These are phyloP conservation scores for Nicotiana sylvestris DNA, from an alignment of 257 asterid genomes.

Conservation along the genomic window DNA sequence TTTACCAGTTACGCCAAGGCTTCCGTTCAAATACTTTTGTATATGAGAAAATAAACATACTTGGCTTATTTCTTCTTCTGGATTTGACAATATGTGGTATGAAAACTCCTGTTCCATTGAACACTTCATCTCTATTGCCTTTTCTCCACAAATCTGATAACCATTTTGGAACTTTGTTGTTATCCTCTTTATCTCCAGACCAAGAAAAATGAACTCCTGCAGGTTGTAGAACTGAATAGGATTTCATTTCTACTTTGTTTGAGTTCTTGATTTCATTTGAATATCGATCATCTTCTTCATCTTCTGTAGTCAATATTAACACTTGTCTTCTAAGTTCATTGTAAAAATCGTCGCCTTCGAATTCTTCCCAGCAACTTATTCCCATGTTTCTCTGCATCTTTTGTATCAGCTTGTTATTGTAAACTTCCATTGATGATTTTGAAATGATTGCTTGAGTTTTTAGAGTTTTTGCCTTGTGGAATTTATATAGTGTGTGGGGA, in stretches of 20 bases:
- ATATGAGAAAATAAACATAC: slow-evolving; percentile 27
- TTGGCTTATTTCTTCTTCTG: slow-evolving; percentile 38
- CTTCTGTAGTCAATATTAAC: slow-evolving; percentile 12
- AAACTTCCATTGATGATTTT: slow-evolving; percentile 30
- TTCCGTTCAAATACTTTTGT: too few species aligned
- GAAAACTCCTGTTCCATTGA: slow-evolving; percentile 76
- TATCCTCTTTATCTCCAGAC: slow-evolving; percentile 36
- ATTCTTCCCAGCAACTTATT: slow-evolving; percentile 22
- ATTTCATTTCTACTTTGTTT: not conserved
- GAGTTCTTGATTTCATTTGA: not conserved
- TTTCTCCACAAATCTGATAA: slow-evolving; percentile 51
- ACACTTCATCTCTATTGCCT: slow-evolving; percentile 27
- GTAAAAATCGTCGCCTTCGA: slow-evolving; percentile 19
- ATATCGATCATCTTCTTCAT: not conserved
- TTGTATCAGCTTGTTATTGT: slow-evolving; percentile 3
- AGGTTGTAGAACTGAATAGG: slow-evolving; percentile 1
- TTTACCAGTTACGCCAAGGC: too few species aligned
- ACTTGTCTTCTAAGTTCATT: slow-evolving; percentile 19
- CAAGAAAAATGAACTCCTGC: slow-evolving; percentile 35
- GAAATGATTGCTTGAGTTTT: not conserved
- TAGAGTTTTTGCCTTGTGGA: not conserved
- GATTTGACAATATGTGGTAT: slow-evolving; percentile 58
- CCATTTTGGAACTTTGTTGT: slow-evolving; percentile 45
- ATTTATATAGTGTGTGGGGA: slow-evolving; percentile 10
- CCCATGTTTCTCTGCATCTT: slow-evolving; percentile 12